Evolutionary conservation across 2,329 filamentous ascomycete genomes (phyloP).

Genomic region (Phoma sp.): DNA sequence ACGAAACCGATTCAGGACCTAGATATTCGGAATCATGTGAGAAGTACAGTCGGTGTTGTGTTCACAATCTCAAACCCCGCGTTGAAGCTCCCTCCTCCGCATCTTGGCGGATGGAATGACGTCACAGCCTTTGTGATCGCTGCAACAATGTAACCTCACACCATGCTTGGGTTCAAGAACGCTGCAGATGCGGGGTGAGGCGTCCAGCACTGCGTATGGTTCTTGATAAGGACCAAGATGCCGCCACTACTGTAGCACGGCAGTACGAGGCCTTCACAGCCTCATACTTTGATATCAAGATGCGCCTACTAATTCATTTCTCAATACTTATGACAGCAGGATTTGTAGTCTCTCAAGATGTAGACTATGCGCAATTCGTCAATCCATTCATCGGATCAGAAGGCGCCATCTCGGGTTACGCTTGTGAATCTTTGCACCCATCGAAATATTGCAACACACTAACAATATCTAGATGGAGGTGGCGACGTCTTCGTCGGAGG

Average conservation of each 20-base stretch:
- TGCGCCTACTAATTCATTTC: not conserved
- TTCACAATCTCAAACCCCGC: too few species aligned
- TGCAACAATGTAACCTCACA: constrained; percentile 12
- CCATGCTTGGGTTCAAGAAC: not conserved
- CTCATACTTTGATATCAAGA: not conserved
- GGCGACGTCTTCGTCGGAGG: constrained; percentile 51
- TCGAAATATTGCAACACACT: not conserved
- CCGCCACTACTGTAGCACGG: not conserved
- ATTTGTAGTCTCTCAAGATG: constrained; percentile 20
- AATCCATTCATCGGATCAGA: constrained; percentile 58
- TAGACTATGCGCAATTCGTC: constrained; percentile 47
- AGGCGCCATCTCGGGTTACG: constrained; percentile 51
- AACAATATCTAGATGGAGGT: constrained; percentile 41
- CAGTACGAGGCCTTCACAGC: not conserved
- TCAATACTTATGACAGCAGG: not conserved
- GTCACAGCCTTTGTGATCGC: too few species aligned
- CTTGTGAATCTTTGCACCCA: constrained; percentile 27
- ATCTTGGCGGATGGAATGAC: too few species aligned
- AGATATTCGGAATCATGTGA: too few species aligned
- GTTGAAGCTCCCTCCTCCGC: too few species aligned
- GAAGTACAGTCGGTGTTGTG: too few species aligned
- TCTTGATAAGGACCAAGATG: not conserved
- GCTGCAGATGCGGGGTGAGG: constrained; percentile 5
- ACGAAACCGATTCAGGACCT: too few species aligned
- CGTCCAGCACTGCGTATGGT: not conserved